A percentile compares a stretch with the other conserved stretches of the same genome.
These are phyloP conservation scores for Peniophora sp. DNA, from an alignment of 1,284 basidiomycete genomes.

Conservation along the genomic window DNA sequence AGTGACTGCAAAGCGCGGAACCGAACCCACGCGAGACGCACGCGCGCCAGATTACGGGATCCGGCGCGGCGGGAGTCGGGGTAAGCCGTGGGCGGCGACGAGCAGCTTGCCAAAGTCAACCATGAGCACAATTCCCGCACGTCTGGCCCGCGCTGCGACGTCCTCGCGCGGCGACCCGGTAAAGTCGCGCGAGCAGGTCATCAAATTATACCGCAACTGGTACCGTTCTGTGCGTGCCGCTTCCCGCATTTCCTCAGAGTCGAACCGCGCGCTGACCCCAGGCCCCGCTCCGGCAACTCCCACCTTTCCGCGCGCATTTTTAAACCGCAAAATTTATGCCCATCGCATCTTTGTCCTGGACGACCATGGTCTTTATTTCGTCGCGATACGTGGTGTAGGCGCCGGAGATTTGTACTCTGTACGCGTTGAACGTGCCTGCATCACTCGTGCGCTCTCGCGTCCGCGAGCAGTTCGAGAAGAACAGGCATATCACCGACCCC, in stretches of 20 bases:
- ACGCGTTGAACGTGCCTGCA: slow-evolving; percentile 79
- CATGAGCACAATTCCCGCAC: slow-evolving; percentile 88
- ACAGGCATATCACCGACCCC: slow-evolving; percentile 77
- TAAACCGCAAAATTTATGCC: background rate
- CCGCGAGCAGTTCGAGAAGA: slow-evolving; percentile 83
- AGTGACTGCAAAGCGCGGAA: background rate
- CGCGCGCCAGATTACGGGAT: too few species aligned
- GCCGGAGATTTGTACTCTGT: slow-evolving; percentile 82
- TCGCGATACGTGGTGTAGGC: slow-evolving; percentile 42
- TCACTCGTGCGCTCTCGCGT: slow-evolving; percentile 79
- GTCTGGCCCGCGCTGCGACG: slow-evolving; percentile 70
- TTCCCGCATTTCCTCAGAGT: slow-evolving; percentile 4
- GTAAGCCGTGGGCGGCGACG: background rate
- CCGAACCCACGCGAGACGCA: too few species aligned
- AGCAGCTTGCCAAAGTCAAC: slow-evolving; percentile 18
- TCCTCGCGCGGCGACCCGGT: slow-evolving; percentile 49
- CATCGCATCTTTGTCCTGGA: background rate
- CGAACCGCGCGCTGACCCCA: slow-evolving; percentile 1
- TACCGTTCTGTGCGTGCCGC: slow-evolving; percentile 75
- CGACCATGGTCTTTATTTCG: background rate
- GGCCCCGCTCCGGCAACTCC: background rate
- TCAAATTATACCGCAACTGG: slow-evolving; percentile 88
- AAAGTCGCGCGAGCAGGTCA: slow-evolving; percentile 67
- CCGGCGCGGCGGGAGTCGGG: background rate
- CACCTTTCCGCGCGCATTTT: background rate